Evolutionary conservation across 192 early-diverging fungal genomes (phyloP).

Genomic region (Umbelopsis isabellina): DNA sequence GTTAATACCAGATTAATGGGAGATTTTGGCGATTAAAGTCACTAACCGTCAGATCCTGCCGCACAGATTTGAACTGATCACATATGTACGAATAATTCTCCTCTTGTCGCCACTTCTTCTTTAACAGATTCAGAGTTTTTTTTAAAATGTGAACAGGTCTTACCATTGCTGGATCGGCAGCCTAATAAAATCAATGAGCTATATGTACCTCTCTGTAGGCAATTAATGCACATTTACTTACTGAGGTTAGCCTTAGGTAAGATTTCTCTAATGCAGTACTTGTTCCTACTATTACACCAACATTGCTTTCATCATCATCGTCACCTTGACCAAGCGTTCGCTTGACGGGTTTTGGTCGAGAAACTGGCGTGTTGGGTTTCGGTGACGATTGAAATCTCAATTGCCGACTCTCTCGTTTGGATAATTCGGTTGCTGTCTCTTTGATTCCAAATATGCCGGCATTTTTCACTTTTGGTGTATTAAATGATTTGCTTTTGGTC

Average conservation of each 20-base stretch:
- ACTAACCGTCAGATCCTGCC: constrained; percentile 91
- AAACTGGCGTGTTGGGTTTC: constrained; percentile 25
- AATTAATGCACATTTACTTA: constrained; percentile 39
- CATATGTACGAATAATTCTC: constrained; percentile 95
- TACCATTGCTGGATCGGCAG: constrained; percentile 92
- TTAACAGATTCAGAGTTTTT: constrained; percentile 79
- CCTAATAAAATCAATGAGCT: constrained; percentile 39
- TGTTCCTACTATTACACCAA: constrained; percentile 88
- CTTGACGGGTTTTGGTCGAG: not conserved
- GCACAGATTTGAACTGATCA: constrained; percentile 94
- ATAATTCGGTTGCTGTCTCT: constrained; percentile 40
- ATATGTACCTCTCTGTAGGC: not conserved
- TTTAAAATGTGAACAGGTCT: constrained; percentile 79
- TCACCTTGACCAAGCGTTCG: not conserved
- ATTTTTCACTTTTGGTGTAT: not conserved
- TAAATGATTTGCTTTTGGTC: not conserved
- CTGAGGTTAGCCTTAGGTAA: constrained; percentile 89
- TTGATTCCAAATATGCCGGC: constrained; percentile 14
- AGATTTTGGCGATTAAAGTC: not conserved
- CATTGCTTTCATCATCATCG: constrained; percentile 75
- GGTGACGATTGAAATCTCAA: not conserved
- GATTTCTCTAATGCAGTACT: constrained; percentile 83
- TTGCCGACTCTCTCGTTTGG: constrained; percentile 33
- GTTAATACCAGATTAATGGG: not conserved
- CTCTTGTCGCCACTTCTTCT: constrained; percentile 82